Evolutionary conservation across 2,329 filamentous ascomycete species (phyloP), one percentile per base, ranked within the genome.

Genomic region (Fusarium temperatum): DNA sequence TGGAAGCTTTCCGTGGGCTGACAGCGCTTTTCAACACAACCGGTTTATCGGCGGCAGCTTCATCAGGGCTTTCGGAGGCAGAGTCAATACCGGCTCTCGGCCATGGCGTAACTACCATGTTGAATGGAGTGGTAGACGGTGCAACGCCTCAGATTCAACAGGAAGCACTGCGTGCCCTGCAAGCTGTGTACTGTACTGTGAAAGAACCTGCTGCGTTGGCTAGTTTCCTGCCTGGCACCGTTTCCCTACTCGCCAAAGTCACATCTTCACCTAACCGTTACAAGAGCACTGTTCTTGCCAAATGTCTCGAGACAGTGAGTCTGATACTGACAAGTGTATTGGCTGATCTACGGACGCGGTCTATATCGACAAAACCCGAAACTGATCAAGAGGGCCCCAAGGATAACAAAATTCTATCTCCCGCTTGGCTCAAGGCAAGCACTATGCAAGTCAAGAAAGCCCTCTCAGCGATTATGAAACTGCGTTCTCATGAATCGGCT

Each of bases 201-300:
- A 90, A 88, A 59, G 92, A 96, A 77, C 89, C 88, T 53, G 88
- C 93, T n/a, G 90, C 93, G 6, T 85, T 97, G 63, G 94, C 94
- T 15, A 95, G 90, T 70, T 96, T 99, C 78, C 86, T 98, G 47
- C 96, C 97, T 0, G 94, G 95, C 15, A 94, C 94, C 1, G 89
- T 98, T 1, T 98, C 96, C 7, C 90, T 91, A 3, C 84, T 99
- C 30, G 91, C 93, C 5, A 95, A 92, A 77, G 85, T 94, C 1
- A 83, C 97, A 57, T 92, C 93, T 9, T 90, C 90, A 2, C 93
- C 91, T 1, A 89, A 88, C 45, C 87, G 88, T 17, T 83, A 86
- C 50, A 90, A 88, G 75, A 82, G 81, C 2, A 81, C 87, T 45
- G 88, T 97, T 1, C 84, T 98, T 12, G 84, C 91, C 30, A 84